phyloP scores from a whole-genome alignment of 2,329 filamentous ascomycete species.

The Fusarium keratoplasticum region DNA sequence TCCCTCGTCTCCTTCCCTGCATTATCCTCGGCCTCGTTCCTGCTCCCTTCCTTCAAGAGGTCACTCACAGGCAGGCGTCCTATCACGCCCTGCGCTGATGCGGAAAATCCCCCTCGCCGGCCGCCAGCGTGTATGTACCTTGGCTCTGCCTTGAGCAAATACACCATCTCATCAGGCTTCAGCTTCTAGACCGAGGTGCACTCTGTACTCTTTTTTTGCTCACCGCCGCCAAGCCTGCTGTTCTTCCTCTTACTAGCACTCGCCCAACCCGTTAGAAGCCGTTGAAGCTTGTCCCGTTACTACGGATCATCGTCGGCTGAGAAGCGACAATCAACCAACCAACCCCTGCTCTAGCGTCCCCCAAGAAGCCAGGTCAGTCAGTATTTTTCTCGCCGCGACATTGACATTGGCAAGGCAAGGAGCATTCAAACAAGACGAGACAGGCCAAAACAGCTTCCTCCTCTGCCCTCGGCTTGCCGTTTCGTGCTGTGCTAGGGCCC shows the following conservation, averaged over 20 bases:
- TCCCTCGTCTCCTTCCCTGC: neutral
- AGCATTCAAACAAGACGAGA: neutral
- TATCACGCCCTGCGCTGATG: slow-evolving; percentile 8
- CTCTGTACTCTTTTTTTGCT: neutral
- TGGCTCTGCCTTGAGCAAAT: neutral
- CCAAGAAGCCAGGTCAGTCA: slow-evolving; percentile 22
- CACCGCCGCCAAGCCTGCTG: neutral
- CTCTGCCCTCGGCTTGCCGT: neutral
- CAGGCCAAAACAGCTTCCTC: slow-evolving; percentile 1
- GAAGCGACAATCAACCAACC: slow-evolving; percentile 14
- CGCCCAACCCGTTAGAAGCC: slow-evolving; percentile 1
- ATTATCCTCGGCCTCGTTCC: neutral
- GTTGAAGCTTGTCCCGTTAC: slow-evolving; percentile 1
- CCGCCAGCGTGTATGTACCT: neutral
- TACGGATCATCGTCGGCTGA: slow-evolving; percentile 30
- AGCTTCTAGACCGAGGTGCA: neutral
- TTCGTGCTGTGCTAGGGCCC: slow-evolving; percentile 11
- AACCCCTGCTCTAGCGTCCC: slow-evolving; percentile 22
- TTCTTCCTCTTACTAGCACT: neutral
- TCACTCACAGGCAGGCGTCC: slow-evolving; percentile 7
- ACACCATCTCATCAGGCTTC: neutral
- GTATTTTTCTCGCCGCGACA: slow-evolving; percentile 4
- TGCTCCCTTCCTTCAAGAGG: slow-evolving; percentile 4
- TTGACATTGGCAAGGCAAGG: slow-evolving; percentile 1
- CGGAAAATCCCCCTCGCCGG: slow-evolving; percentile 25